Evolutionary conservation across 345 rosid genomes (phyloP).

Genomic region (Gossypioides kirkii): DNA sequence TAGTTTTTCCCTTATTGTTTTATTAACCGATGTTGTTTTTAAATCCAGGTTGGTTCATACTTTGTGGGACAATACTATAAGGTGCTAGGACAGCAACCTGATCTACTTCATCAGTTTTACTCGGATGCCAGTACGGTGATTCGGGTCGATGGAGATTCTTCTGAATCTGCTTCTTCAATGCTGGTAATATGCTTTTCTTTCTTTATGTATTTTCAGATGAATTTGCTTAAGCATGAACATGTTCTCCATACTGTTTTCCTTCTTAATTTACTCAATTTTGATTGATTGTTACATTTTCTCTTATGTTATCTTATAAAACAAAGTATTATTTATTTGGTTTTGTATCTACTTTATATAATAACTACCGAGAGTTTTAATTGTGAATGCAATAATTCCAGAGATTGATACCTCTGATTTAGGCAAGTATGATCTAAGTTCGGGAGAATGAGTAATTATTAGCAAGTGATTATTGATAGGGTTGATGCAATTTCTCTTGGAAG

Average conservation of each 20-base stretch:
- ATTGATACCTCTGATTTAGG: too few species aligned
- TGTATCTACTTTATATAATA: not conserved
- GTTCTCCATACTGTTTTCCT: not conserved
- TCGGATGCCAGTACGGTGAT: slow-evolving; percentile 62
- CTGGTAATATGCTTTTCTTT: slow-evolving; percentile 37
- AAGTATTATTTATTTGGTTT: not conserved
- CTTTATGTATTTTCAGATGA: not conserved
- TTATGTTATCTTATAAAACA: not conserved
- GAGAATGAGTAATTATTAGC: not conserved
- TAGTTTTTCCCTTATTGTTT: not conserved
- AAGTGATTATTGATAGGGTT: not conserved
- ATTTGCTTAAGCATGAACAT: not conserved
- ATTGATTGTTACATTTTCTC: not conserved
- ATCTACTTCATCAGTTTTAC: slow-evolving; percentile 85
- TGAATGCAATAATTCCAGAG: too few species aligned
- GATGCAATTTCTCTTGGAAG: not conserved
- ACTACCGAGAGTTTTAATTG: too few species aligned
- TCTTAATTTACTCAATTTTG: not conserved
- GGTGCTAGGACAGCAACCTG: slow-evolving; percentile 78
- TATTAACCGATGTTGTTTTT: not conserved
- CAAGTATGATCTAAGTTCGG: too few species aligned
- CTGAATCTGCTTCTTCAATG: slow-evolving; percentile 60
- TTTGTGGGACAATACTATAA: slow-evolving; percentile 90
- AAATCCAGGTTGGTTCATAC: slow-evolving; percentile 79
- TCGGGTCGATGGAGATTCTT: slow-evolving; percentile 71